Evolutionary conservation across 208 protist genomes (phyloP).

Genomic region (Acanthamoeba royreba): DNA sequence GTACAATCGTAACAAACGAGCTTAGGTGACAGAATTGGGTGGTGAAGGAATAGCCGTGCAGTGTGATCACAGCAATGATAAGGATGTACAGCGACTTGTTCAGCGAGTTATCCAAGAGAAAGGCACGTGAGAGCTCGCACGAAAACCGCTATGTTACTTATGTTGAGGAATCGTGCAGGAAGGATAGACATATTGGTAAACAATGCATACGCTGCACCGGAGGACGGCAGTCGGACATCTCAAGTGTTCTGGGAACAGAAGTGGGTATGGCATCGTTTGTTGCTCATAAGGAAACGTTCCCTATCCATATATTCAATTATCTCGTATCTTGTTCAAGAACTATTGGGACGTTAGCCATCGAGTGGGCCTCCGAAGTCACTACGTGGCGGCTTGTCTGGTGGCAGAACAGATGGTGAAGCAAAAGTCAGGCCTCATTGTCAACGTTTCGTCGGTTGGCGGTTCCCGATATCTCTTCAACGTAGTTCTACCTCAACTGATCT

Average conservation of each 20-base stretch:
- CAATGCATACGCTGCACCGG: neutral
- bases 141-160: neutral
- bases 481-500: neutral
- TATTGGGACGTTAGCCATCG: neutral
- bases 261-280: neutral
- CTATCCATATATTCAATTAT: neutral
- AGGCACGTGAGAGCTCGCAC: neutral
- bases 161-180: neutral
- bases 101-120: neutral
- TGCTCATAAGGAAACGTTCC: neutral
- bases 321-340: neutral
- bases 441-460: neutral
- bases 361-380: neutral
- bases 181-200: neutral
- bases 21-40: neutral
- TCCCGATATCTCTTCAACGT: neutral
- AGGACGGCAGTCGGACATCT: neutral
- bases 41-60: neutral
- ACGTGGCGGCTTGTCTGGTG: neutral
- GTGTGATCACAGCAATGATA: neutral
- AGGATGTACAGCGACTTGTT: neutral
- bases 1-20: neutral
- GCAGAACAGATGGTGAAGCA: constrained; percentile 3
- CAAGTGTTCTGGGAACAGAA: neutral
- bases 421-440: constrained; percentile 1